Percentiles rank a stretch among this genome's conserved stretches.
Evolutionary conservation across 75 land plant genomes (phyloP).

Genomic region (Adiantum capillusveneris): DNA sequence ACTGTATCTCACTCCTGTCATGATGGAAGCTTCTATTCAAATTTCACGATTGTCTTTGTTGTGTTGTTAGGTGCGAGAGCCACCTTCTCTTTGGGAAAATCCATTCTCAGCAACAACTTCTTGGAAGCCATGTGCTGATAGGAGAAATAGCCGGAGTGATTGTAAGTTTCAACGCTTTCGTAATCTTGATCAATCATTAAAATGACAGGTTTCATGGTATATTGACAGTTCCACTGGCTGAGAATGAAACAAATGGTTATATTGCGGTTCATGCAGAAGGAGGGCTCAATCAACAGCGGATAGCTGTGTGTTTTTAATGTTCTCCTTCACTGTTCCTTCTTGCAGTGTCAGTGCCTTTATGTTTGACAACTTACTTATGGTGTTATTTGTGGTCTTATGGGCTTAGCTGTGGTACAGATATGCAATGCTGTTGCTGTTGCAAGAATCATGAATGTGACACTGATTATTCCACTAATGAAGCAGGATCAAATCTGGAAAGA

Average conservation of each 20-base stretch:
- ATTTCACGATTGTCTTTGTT: too few relatives aligned
- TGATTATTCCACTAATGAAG: conserved; percentile 88
- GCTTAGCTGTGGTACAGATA: conserved; percentile 42
- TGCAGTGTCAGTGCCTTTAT: conserved; percentile 1
- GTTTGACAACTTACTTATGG: neutral
- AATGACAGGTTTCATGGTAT: neutral
- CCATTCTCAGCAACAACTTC: conserved; percentile 81
- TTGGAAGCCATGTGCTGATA: conserved; percentile 93
- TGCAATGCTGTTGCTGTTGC: conserved; percentile 98
- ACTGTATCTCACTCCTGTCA: too few relatives aligned
- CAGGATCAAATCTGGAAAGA: conserved; percentile 99
- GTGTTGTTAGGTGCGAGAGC: conserved; percentile 48
- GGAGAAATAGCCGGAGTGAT: conserved; percentile 28
- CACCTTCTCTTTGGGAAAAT: conserved; percentile 89
- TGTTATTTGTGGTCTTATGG: neutral
- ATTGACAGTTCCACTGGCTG: conserved; percentile 49
- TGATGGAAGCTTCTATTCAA: too few relatives aligned
- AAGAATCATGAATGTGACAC: conserved; percentile 83
- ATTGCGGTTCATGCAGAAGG: conserved; percentile 96
- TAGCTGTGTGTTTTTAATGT: conserved; percentile 53
- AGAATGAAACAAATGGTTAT: conserved; percentile 88
- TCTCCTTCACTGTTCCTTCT: neutral
- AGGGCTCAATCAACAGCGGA: conserved; percentile 93
- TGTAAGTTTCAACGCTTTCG: conserved; percentile 19
- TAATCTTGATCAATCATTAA: neutral